These are phyloP conservation scores for Corynespora cassiicola DNA, from an alignment of 2,329 filamentous ascomycete species.

Conservation along the genomic window DNA sequence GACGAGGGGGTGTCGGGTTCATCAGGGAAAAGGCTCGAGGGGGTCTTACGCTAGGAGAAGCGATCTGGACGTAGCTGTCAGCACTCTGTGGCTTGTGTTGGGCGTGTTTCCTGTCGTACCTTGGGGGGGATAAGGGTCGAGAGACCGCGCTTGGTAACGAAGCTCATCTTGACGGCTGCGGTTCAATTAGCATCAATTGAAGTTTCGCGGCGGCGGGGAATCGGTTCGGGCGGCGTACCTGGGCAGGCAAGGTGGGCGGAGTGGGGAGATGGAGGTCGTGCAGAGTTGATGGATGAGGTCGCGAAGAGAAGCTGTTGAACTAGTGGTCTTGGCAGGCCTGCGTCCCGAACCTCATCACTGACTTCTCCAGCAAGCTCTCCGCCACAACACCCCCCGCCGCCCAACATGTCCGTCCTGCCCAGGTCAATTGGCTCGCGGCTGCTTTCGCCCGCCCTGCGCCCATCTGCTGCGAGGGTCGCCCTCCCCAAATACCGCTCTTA, in stretches of 20 bases:
- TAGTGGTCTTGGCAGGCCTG: too few relatives aligned
- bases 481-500: slow-evolving; percentile 40
- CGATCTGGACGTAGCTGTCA: slow-evolving; percentile 66
- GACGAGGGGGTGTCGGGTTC: slow-evolving; percentile 12
- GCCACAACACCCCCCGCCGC: slow-evolving; percentile 18
- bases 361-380: slow-evolving; percentile 22
- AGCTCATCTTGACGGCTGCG: slow-evolving; percentile 78
- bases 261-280: slow-evolving; percentile 39
- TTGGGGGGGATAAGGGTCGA: slow-evolving; percentile 99
- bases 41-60: slow-evolving; percentile 79
- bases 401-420: slow-evolving; percentile 48
- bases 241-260: slow-evolving; percentile 44
- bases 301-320: slow-evolving; percentile 39
- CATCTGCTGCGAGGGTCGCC: slow-evolving; percentile 27
- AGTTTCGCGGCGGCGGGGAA: slow-evolving; percentile 10
- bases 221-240: slow-evolving; percentile 32
- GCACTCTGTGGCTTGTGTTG: slow-evolving; percentile 24
- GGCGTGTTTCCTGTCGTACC: slow-evolving; percentile 62
- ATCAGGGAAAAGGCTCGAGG: slow-evolving; percentile 12
- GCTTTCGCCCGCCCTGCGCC: slow-evolving; percentile 41
- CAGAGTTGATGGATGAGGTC: slow-evolving; percentile 34
- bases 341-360: slow-evolving; percentile 28
- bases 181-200: slow-evolving; percentile 47
- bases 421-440: slow-evolving; percentile 50
- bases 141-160: slow-evolving; percentile 85